A percentile compares a stretch with the other conserved stretches of the same genome.
Conservation (phyloP, 1,284 basidiomycete species). For the Blastosporella zonata region DNA sequence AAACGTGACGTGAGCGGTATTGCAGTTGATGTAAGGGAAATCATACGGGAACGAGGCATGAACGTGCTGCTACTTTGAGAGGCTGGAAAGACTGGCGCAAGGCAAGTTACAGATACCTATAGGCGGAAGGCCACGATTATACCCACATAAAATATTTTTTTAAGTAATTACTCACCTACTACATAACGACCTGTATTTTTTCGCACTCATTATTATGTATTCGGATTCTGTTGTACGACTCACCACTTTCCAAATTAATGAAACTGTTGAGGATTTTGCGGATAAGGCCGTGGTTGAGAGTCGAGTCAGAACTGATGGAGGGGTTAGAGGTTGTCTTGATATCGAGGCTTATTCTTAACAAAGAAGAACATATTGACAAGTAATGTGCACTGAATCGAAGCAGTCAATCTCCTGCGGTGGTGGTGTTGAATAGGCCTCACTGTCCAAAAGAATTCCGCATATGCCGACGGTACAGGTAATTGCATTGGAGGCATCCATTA, state of each 20-base stretch:
- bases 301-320: background rate
- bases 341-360: background rate
- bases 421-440: background rate
- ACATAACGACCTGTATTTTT: slow-evolving; percentile 13
- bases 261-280: background rate
- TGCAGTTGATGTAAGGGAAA: slow-evolving; percentile 62
- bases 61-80: slow-evolving; percentile 53
- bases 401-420: too few species aligned
- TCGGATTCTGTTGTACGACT: background rate
- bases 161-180: slow-evolving; percentile 15
- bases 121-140: slow-evolving; percentile 17
- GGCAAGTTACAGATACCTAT: slow-evolving; percentile 17
- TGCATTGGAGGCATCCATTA: background rate
- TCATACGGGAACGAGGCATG: slow-evolving; percentile 50
- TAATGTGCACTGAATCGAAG: background rate
- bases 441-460: slow-evolving; percentile 3
- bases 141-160: slow-evolving; percentile 17
- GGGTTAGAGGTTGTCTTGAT: background rate
- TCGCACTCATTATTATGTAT: slow-evolving; percentile 3
- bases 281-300: too few species aligned
- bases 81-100: background rate
- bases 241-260: background rate
- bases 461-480: slow-evolving; percentile 25
- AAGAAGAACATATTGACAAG: background rate
- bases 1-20: slow-evolving; percentile 52